Evolutionary conservation across 257 asterid species (phyloP), one percentile per base, ranked within the genome.

Genomic region (Oldenlandia corymbosa): DNA sequence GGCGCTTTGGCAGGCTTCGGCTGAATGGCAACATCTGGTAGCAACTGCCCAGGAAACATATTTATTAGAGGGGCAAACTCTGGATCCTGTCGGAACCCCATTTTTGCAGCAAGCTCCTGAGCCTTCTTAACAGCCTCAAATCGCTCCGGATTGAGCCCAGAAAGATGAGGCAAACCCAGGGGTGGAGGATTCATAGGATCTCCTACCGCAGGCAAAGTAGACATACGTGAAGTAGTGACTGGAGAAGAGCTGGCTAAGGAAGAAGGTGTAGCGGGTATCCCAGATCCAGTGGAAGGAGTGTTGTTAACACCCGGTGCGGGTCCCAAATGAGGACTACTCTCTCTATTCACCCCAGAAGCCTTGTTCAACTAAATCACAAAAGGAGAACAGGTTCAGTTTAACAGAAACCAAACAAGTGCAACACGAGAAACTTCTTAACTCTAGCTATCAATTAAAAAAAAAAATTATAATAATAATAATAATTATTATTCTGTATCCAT

Each of bases 41-140:
- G 86, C 74, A 84, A 68, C 76, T 90, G 99, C 53, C 97, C 97
- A 13, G 97, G 97, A 74, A 93, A 90, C 91, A 86, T 82, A 69
- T 84, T 93, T 55, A 87, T 80, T 32, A 83, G 83, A 45, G 99
- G 92, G 60, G 85, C 85, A 76, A 87, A 93, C 71, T 90, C 95
- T 1, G 91, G 97, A 72, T 93, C 99, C 73, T 83, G 97, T 50
- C 94, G 78, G 73, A 85, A 93, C 57, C 96, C 97, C 96, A 90
- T 83, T 75, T 84, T 90, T 48, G 93, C 94, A 74, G 95, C 95
- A 64, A 87, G 80, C 72, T 93, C 97, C 62, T 93, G 97, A 10
- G 95, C 97, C 67, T 95, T 90, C 69, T 83, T 87, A 9, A 93
- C 90, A 58, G 88, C 87, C 79, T 93, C 94, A 66, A 75, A 83